These are phyloP conservation scores for Beauveria scarabaeidicola DNA, from an alignment of 2,329 filamentous ascomycete species.

Conservation along the genomic window DNA sequence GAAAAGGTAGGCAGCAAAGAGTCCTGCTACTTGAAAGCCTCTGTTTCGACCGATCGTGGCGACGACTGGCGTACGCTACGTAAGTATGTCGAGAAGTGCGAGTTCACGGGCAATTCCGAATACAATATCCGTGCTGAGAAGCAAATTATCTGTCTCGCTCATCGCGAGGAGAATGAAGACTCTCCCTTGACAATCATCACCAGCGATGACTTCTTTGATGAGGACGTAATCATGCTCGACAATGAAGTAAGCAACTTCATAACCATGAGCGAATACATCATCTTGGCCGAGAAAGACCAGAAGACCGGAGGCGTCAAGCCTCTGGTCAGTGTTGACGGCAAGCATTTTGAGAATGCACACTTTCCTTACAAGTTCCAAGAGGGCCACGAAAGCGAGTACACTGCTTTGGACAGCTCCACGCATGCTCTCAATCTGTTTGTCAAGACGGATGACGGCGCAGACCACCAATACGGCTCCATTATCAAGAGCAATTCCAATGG, in stretches of 20 bases:
- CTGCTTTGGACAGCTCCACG: constrained; percentile 87
- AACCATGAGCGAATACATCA: constrained; percentile 93
- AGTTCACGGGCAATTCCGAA: constrained; percentile 66
- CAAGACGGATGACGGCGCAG: constrained; percentile 58
- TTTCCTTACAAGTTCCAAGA: constrained; percentile 83
- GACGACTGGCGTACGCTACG: constrained; percentile 68
- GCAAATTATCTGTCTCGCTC: constrained; percentile 50
- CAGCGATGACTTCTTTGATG: constrained; percentile 69
- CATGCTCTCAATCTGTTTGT: constrained; percentile 94
- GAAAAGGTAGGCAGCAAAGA: constrained; percentile 38
- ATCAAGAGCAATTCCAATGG: constrained; percentile 99
- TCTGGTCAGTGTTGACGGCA: constrained; percentile 77
- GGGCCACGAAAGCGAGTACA: constrained; percentile 73
- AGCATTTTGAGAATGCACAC: constrained; percentile 69
- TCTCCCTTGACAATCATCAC: constrained; percentile 63
- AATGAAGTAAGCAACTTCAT: constrained; percentile 68
- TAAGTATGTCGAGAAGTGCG: constrained; percentile 70
- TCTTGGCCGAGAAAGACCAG: constrained; percentile 69
- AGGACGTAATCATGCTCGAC: constrained; percentile 48
- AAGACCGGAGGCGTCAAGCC: constrained; percentile 63
- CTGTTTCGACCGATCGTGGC: constrained; percentile 71
- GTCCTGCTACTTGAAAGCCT: constrained; percentile 65
- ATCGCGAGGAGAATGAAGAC: constrained; percentile 48
- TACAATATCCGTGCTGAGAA: constrained; percentile 43
- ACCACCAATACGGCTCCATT: constrained; percentile 71